Conservation (phyloP, 768 basidiomycete species). For the Saitozyma podzolica region DNA sequence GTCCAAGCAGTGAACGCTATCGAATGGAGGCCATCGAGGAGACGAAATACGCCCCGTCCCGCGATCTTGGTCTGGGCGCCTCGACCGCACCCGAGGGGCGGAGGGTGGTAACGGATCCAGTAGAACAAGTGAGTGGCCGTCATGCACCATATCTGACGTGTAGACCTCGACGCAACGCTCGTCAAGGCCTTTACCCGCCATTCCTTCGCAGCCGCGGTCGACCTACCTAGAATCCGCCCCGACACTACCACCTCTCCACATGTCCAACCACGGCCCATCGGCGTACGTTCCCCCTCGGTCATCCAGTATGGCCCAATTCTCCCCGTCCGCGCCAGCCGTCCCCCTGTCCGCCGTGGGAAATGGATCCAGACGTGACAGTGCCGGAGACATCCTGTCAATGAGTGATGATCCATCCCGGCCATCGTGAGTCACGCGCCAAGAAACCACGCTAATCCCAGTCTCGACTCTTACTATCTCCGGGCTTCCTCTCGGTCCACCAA, state of each 20-base stretch:
- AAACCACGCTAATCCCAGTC: background rate
- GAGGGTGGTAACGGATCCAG: background rate
- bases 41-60: background rate
- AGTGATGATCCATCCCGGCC: background rate
- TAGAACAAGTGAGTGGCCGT: background rate
- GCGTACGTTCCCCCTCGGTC: background rate
- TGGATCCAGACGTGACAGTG: background rate
- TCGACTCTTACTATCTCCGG: background rate
- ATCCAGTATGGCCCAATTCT: background rate
- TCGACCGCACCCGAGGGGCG: background rate
- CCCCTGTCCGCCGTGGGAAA: conserved; percentile 13
- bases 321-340: background rate
- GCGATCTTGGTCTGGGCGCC: no score
- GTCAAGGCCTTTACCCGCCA: background rate
- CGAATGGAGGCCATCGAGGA: no score
- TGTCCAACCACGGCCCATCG: background rate
- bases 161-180: background rate
- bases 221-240: background rate
- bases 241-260: background rate
- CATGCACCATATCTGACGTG: background rate
- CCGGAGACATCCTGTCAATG: background rate
- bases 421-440: background rate
- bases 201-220: background rate
- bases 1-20: conserved; percentile 12
- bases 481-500: conserved; percentile 1